Evolutionary conservation across 2,329 filamentous ascomycete species (phyloP).

Genomic region (Penicillium sp.): DNA sequence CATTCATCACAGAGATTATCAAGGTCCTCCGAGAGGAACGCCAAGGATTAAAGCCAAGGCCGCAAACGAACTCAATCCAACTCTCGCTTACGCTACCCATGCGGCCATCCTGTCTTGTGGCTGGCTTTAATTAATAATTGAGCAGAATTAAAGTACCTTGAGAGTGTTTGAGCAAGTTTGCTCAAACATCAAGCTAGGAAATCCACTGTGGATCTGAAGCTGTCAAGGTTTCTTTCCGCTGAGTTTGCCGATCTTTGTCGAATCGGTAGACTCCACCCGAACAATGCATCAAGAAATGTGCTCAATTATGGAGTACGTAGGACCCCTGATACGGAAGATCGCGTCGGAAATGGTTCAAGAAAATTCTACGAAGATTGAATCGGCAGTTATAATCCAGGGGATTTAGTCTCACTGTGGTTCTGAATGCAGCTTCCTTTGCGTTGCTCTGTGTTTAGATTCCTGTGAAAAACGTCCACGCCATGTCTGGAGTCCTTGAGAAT

Average conservation of each 20-base stretch:
- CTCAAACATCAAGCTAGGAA: background rate
- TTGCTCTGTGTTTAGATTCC: background rate
- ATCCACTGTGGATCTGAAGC: constrained; percentile 12
- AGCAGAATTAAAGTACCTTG: constrained; percentile 23
- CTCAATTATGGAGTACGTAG: constrained; percentile 1
- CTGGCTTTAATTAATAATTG: background rate
- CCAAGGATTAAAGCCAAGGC: background rate
- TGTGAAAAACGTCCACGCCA: background rate
- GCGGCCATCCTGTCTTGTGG: background rate
- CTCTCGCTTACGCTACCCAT: background rate
- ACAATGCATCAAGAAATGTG: constrained; percentile 7
- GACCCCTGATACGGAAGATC: background rate
- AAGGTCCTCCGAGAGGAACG: background rate
- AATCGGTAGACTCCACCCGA: constrained; percentile 5
- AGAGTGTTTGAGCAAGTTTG: constrained; percentile 34
- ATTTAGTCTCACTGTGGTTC: background rate
- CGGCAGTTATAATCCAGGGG: background rate
- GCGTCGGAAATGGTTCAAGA: background rate
- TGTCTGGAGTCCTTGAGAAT: constrained; percentile 17
- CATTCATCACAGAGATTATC: background rate
- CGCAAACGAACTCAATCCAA: background rate
- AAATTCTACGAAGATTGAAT: background rate
- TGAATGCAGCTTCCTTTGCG: background rate
- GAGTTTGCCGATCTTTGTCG: constrained; percentile 11
- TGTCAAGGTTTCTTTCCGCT: constrained; percentile 16